Evolutionary conservation across 345 rosid genomes (phyloP), one percentile per base, ranked within the genome.

Genomic region (Citrus sp.): DNA sequence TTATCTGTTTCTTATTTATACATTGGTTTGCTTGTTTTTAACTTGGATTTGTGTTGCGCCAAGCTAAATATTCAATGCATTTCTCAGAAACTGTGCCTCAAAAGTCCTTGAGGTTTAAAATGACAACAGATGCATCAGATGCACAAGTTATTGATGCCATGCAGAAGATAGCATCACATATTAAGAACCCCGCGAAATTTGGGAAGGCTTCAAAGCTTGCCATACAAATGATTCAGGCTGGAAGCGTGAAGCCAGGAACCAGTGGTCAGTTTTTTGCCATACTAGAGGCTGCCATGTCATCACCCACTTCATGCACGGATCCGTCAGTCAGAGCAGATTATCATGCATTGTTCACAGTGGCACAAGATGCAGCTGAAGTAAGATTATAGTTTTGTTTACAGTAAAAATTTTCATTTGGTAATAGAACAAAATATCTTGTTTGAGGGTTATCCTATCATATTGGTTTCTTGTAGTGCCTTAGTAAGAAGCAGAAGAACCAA

Each of bases 191-290:
- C 34, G 6, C 83, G 12, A 96, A 96, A 86, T 87, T 94, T 74
- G 76, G 93, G 22, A 96, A 92, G 90, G 99, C 99, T 42, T 90
- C 98, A 2, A 94, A 92, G 91, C 97, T 96, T 71, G 95, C 92
- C 9, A 80, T 94, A 84, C 98, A 94, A 80, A 82, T 94, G 82
- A 89, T 96, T 79, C 90, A 92, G 82, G 92, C 98, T 77, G 98
- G 94, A 73, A 90, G 99, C 62, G 94, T 96, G 84, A 94, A 92
- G 89, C 91, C 94, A 3, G 92, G 87, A 58, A 94, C 93, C 46
- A 86, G 90, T 77, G 85, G 86, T 77, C 80, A 92, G 56, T 96
- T 96, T 84, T 85, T 94, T 70, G 87, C 90, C 46, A 84, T 96
- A 74, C 90, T 96, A 40, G 98, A 94, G 77, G 89, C 92, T 86